These are phyloP conservation scores for California macrophylla DNA, from an alignment of 441 rosid species.

Conservation along the genomic window DNA sequence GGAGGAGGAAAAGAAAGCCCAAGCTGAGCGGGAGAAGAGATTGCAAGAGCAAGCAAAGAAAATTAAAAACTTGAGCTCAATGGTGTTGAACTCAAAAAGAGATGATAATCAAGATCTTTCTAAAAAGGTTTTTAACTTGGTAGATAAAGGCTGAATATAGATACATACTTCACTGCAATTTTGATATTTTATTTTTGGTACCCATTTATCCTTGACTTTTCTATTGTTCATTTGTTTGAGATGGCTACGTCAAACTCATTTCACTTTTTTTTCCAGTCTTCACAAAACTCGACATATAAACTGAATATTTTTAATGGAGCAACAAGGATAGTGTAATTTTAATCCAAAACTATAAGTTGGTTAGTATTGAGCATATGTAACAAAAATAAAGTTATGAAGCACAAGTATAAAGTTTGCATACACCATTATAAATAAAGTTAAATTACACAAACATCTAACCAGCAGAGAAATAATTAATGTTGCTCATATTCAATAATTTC, in stretches of 20 bases:
- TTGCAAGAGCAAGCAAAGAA: constrained; percentile 87
- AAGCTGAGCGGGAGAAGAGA: constrained; percentile 83
- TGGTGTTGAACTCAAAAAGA: constrained; percentile 70
- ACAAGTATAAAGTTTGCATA: not conserved
- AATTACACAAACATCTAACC: not conserved
- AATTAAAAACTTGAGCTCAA: constrained; percentile 80
- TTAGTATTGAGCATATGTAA: not conserved
- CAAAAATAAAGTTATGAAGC: not conserved
- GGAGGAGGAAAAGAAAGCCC: constrained; percentile 94
- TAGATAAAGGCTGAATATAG: not conserved
- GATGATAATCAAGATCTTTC: constrained; percentile 52
- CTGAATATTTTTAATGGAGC: no score
- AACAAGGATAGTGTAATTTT: no score
- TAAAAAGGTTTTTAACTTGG: constrained; percentile 48
- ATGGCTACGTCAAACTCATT: not conserved
- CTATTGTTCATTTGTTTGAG: not conserved
- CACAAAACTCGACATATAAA: not conserved
- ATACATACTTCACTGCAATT: not conserved
- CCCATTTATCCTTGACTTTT: not conserved
- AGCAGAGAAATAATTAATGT: not conserved
- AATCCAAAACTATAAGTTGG: not conserved
- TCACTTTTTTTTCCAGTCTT: not conserved
- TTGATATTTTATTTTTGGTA: not conserved
- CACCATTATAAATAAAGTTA: not conserved
- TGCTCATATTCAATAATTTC: not conserved